phyloP scores from a whole-genome alignment of 1,284 basidiomycete genomes.

The Sporisorium reilianum region DNA sequence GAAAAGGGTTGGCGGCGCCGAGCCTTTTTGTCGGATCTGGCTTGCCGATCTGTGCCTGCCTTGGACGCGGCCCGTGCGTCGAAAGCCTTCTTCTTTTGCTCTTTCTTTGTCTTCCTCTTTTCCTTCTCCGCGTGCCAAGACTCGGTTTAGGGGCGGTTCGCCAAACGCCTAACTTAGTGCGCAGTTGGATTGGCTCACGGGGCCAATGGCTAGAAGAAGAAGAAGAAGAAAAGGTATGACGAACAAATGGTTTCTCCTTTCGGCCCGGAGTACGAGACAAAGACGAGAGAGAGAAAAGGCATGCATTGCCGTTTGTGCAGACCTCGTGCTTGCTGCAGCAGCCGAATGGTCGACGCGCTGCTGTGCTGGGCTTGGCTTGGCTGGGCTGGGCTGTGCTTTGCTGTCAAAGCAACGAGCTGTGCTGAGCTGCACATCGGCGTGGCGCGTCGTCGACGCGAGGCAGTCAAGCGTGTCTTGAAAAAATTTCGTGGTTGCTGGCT shows the following conservation, averaged over 20 bases:
- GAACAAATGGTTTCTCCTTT: background rate
- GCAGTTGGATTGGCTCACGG: no score
- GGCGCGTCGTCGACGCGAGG: conserved; percentile 8
- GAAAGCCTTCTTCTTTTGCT: background rate
- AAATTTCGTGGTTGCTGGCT: background rate
- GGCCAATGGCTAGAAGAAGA: no score
- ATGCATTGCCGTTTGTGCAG: background rate
- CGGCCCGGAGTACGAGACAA: background rate
- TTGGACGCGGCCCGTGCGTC: conserved; percentile 4
- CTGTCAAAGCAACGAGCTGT: conserved; percentile 1
- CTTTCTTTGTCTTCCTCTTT: background rate
- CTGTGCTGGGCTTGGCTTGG: conserved; percentile 2
- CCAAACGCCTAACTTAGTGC: background rate
- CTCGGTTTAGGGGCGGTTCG: background rate
- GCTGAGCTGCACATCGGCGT: conserved; percentile 1
- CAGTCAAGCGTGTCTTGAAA: background rate
- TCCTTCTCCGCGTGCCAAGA: conserved; percentile 2
- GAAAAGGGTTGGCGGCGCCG: no score
- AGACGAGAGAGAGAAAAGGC: background rate
- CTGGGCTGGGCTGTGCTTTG: background rate
- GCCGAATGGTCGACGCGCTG: background rate
- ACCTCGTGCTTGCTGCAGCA: background rate
- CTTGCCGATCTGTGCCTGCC: conserved; percentile 3
- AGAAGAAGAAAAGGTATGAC: no score
- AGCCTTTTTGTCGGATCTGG: background rate